Evolutionary conservation across 1,139 yeast genomes (phyloP), one percentile per base, ranked within the genome.

Genomic region (Candida sp.): DNA sequence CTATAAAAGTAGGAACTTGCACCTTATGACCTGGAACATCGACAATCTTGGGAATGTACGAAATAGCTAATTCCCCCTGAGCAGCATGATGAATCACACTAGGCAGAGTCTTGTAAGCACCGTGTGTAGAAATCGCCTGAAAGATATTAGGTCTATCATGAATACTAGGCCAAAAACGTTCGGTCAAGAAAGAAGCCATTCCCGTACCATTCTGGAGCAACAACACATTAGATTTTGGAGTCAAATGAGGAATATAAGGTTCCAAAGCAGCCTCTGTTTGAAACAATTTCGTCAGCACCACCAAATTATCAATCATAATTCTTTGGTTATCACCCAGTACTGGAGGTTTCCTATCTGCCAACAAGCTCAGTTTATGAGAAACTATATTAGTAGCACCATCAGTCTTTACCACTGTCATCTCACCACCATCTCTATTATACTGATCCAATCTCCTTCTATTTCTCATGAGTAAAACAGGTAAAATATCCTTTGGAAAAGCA

Each of bases 131-230:
- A 12, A 91, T 82, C 38, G 91, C 97, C 56, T 82, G 85, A 55
- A 73, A 80, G 6, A 91, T 57, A 15, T 66, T 68, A 15, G 96
- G 96, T 43, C 82, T 58, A 1, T 55, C 42, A 0, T 45, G 46
- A 1, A 54, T 47, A 1, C 60, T 57, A 1, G 81, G 79, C 85
- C 95, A 89, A n/a, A 82, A 69, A 6, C 60, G 53, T 1, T 68
- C 63, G 12, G 71, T 68, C 33, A 89, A 58, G 37, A 72, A 70
- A 12, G 84, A 85, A 4, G 78, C 66, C 37, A 81, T 72, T 1
- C 96, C 95, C 73, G 82, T 71, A 3, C 95, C 95, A 56, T 87
- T 87, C 53, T 90, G 95, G 5, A 90, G 56, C n/a, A 91, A 63
- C 36, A 90, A 53, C 3, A 90, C 61, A 45, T 79, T 81, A 1